Base-by-base conservation (phyloP, 179 eudicot species). In the Silene vulgaris region DNA sequence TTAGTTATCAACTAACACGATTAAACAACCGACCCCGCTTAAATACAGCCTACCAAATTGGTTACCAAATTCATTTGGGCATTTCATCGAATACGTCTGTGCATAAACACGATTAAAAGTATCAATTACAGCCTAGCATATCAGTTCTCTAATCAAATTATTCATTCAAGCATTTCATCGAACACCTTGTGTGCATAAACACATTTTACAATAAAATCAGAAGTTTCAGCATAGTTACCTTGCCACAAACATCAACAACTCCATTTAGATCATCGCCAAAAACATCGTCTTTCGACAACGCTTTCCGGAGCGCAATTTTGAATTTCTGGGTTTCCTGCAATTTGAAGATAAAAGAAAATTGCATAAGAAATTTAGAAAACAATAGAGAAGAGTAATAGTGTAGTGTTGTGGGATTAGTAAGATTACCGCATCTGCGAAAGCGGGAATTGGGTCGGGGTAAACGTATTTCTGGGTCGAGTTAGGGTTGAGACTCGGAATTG, bases 401-500 rank as follows among this genome's bases (percentile, higher is more conserved):
- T 3, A 21, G 35, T 16, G 28, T 5, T 17, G 8, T 20, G 50
- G 1, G 43, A 7, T 72, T 43, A 29, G 50, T 3, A 28, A 65
- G 45, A 23, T 80, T 80, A 89, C 89, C 21, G 87, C 75, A 5
- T 65, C 62, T 2, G 93, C 86, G 63, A 87, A 89, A 74, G 86
- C 89, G 12, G 90, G 90, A 64, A 78, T 86, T 9, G 88, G 90
- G 52, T 89, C 89, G 21, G 88, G 89, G 61, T 87, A 86, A 14
- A 80, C 76, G 80, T 78, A 77, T 50, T 80, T 81, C 74, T 70
- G 86, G 70, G 80, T 72, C 29, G 75, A 78, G 35, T 48, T 76
- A 14, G 87, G 84, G 50, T 74, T 69, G 32, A 60, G 78, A 71
- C 70, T 45, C 57, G 40, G 73, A 28, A 63, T 16, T 28, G 78